Percentiles rank a stretch among this genome's conserved stretches.
Evolutionary conservation across 768 basidiomycete species (phyloP).

Genomic region (Tricholoma terreum): DNA sequence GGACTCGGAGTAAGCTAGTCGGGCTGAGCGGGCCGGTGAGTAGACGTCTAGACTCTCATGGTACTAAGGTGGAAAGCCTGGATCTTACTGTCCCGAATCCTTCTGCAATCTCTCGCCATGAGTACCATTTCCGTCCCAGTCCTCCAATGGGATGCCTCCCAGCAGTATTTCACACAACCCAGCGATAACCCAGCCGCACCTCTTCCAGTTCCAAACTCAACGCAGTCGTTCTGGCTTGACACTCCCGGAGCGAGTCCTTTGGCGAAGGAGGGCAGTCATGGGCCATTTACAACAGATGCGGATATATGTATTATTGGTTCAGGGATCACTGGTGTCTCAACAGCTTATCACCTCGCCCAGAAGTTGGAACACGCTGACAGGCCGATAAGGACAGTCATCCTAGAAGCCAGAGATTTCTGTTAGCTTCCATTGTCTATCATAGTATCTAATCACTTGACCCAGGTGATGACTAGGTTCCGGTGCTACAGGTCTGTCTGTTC

Average conservation of each 20-base stretch:
- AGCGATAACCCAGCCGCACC: background rate
- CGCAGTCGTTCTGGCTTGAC: constrained; percentile 72
- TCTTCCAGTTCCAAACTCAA: constrained; percentile 60
- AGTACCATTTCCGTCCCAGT: constrained; percentile 1
- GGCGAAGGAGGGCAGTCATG: constrained; percentile 62
- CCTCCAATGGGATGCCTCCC: background rate
- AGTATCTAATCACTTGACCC: background rate
- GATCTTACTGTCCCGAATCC: background rate
- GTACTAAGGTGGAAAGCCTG: background rate
- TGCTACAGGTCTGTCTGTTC: constrained; percentile 55
- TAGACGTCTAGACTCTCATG: too few species aligned
- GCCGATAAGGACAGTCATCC: constrained; percentile 52
- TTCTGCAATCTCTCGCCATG: background rate
- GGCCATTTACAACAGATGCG: constrained; percentile 51
- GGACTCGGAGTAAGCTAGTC: too few species aligned
- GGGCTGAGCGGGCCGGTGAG: too few species aligned
- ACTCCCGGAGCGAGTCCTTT: constrained; percentile 62
- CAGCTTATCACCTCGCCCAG: constrained; percentile 68
- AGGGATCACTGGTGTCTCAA: constrained; percentile 76
- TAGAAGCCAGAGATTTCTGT: constrained; percentile 91
- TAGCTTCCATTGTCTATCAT: constrained; percentile 26
- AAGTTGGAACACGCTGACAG: constrained; percentile 15
- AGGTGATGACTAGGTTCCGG: constrained; percentile 57
- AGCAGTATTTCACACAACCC: background rate
- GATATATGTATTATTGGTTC: constrained; percentile 81